Evolutionary conservation across 2,329 filamentous ascomycete species (phyloP), one percentile per base, ranked within the genome.

Genomic region (Nemania sp.): DNA sequence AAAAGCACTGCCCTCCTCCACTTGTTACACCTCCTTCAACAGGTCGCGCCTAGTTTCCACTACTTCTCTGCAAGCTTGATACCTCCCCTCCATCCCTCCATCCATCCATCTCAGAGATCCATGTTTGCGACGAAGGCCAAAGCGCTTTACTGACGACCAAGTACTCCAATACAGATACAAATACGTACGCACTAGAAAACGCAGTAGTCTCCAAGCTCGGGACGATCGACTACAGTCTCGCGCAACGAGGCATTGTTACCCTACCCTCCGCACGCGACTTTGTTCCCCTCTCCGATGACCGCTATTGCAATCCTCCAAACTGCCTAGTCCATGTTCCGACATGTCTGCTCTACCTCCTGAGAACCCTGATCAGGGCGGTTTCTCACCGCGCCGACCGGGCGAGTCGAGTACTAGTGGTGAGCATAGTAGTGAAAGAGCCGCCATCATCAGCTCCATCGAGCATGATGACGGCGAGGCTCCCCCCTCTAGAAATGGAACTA

Each of bases 291-390:
- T 62, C 61, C 57, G 56, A 68, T 71, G 66, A 69, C 51, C 51
- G 38, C 51, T 26, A 38, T 49, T 3, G 11, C 59, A 8, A 52
- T 56, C 18, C 43, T 62, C 59, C n/a, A 64, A 27, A 26, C 51
- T 18, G 24, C 11, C 24, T n/a, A 52, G 41, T 65, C 57, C 63
- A 71, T 71, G 69, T 56, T 61, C 56, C 57, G 32, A 62, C 66
- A 71, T 71, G 69, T 64, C 69, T 57, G 53, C 38, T 29, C n/a
- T 43, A 27, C 60, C 38, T 62, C 60, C 38, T 62, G 60, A 61
- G 55, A 53, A 59, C 54, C 32, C 11, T 32, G 35, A 27, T 47
- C 52, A 55, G 26, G 18, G 29, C 27, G 45, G 24, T n/a, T 22
- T 32, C 22, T 18, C 58, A 35, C 11, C 35, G 52, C 54, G 6